Evolutionary conservation across 2,329 filamentous ascomycete species (phyloP), one percentile per base, ranked within the genome.

Genomic region (Epichloe typhina): DNA sequence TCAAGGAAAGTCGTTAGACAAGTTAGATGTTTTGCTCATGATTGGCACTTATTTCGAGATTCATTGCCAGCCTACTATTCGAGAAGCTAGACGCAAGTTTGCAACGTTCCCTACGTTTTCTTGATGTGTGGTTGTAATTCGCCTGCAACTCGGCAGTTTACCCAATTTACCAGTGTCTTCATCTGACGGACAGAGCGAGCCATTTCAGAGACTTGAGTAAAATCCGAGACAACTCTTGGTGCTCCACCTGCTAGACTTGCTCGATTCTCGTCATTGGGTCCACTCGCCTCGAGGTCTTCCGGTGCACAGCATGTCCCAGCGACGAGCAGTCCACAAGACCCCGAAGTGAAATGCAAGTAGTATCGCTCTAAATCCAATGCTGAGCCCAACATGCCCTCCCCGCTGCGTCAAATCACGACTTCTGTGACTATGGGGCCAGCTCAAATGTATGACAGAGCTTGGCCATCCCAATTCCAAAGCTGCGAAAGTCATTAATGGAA

Each of bases 401-500:
- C 44, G 15, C 15, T 33, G 45, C 17, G 23, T n/a, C 5, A 6
- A 4, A 12, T 35, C 26, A n/a, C 13, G 9, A 8, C 11, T 39
- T 42, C 46, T 23, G 2, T 37, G 42, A 43, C 6, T 21, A 12
- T 26, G 36, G 40, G 31, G 37, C 43, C 50, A 42, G 35, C 47
- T 36, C 17, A 38, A 8, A 31, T 38, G 19, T 53, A 45, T 42
- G 41, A 58, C 26, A 23, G 50, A 50, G n/a, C 15, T 46, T 4
- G 72, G 65, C 36, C 74, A 57, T 21, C 68, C 72, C n/a, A 82
- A 63, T 51, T 90, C 87, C 12, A 88, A 58, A 1, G 77, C 79
- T 8, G 87, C 88, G 7, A 91, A 64, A 3, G 76, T 66, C 4
- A 94, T 68, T 2, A 95, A 69, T 3, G 84, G 80, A 56, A 84